phyloP scores from a whole-genome alignment of 2,329 filamentous ascomycete genomes.

The Colletotrichum sp. region DNA sequence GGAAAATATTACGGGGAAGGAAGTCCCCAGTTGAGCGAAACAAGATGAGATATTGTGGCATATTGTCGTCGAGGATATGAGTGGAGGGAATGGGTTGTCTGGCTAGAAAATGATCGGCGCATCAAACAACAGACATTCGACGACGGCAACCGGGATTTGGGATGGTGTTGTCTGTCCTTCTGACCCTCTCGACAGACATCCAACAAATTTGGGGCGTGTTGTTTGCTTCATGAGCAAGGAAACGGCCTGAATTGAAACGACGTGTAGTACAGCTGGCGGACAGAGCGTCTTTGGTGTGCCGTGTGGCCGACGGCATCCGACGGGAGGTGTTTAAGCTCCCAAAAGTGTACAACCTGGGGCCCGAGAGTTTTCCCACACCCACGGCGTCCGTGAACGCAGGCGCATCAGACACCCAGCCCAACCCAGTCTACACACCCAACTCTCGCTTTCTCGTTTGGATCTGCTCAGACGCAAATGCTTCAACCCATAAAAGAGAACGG shows the following conservation, averaged over 20 bases:
- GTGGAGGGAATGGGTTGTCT: not conserved
- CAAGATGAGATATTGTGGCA: not conserved
- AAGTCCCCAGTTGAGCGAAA: constrained; percentile 3
- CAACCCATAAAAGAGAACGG: constrained; percentile 14
- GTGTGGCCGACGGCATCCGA: constrained; percentile 2
- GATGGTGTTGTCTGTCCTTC: not conserved
- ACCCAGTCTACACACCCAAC: not conserved
- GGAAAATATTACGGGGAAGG: not conserved
- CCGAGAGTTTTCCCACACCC: constrained; percentile 1
- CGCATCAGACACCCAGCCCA: not conserved
- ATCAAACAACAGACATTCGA: constrained; percentile 11
- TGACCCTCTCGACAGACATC: not conserved
- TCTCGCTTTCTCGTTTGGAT: not conserved
- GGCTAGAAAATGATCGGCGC: not conserved
- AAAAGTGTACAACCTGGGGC: not conserved
- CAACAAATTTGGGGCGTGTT: not conserved
- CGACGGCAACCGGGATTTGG: not conserved
- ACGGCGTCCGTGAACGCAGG: constrained; percentile 5
- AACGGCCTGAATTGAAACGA: constrained; percentile 4
- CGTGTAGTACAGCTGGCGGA: not conserved
- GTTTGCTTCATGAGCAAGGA: constrained; percentile 10
- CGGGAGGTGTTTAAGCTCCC: not conserved
- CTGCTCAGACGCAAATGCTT: not conserved
- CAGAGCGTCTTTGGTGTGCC: constrained; percentile 4
- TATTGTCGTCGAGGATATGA: not conserved